Base-by-base conservation (phyloP, 106 monocot genomes). In the Dendrobium officinale region DNA sequence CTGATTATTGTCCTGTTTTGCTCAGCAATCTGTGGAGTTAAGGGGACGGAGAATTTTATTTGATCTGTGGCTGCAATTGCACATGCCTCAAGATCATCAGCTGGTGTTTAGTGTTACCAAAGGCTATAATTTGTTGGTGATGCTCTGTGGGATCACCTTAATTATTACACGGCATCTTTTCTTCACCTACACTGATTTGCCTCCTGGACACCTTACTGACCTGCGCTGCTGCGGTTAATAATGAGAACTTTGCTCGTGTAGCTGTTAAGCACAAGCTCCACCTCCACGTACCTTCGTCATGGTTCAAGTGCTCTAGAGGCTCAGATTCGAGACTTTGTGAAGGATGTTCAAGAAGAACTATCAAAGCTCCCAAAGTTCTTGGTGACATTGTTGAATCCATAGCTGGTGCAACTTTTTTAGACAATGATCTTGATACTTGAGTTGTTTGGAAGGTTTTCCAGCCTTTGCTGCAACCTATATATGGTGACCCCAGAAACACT, bases 311-410 rank as follows among this genome's bases (percentile, higher is more conserved):
- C 98, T 20, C 81, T 99, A 11, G 98, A 95, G 64, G 67, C 98
- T 33, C 98, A 99, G 95, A 99, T 99, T 29, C 87, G 92, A 19
- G 93, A 99, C n/a, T 99, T 99, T 79, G 98, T 99, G 37, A 99
- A 99, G 85, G 92, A 95, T 82, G 91, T 88, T 45, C 92, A 91
- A 74, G 88, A 90, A 66, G 98, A 99, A 73, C 80, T 99, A n/a
- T 81, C 83, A 58, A 92, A 84, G 98, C 95, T 88, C 98, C 98
- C 29, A 99, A 99, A 82, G 98, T 99, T 78, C 92, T 99, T 33
- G 98, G 98, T 9, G 98, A 99, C 80, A 99, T 99, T 75, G 88
- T 99, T 19, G 98, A 99, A 58, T 99, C 95, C 4, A 91, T 99
- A 83, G 98, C 98, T 20, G 98, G 98, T 79, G 92, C 93, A 2